Evolutionary conservation across 148 eudicot species (phyloP), one percentile per base, ranked within the genome.

Genomic region (Chenopodium quinoa): DNA sequence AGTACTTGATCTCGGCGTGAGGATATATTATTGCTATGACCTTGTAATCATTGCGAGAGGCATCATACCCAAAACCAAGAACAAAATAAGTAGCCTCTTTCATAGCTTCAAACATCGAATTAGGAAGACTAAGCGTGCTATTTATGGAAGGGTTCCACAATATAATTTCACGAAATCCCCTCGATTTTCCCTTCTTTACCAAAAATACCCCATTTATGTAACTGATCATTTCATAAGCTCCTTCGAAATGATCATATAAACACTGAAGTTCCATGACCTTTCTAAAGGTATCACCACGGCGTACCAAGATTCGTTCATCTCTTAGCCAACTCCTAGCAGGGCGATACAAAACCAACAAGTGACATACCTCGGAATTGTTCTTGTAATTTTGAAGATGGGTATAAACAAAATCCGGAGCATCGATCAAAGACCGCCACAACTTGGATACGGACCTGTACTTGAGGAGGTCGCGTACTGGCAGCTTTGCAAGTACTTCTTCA

Each of bases 201-300:
- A 75, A 64, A 25, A 75, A 20, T 20, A 83, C 13, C 23, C 82
- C 79, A 37, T 79, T 74, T 4, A 78, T 32, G 25, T 74, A 74
- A 79, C 79, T 56, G 13, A 65, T 65, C 68, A 83, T 9, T 50
- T 50, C 12, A 48, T 22, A 31, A 52, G 37, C 19, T 20, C 25
- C 48, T 56, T 56, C 62, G 2, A 14, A 56, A 56, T 56, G 62
- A 56, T 56, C 62, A 17, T 37, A 48, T 2, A 37, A 73, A 67
- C 9, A 8, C 48, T 65, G 20, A 50, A 83, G 9, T 12, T 14
- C 37, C 40, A 7, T 66, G 20, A 66, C 75, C 27, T 74, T 50
- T 16, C 85, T 74, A 74, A 50, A 78, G 4, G 79, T 83, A 67
- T 83, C 85, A 67, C 82, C 56, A 37, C 74, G 75, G 25, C 85